Conservation (phyloP, 1,139 yeast genomes). For the Geotrichum citri-aurantii region DNA sequence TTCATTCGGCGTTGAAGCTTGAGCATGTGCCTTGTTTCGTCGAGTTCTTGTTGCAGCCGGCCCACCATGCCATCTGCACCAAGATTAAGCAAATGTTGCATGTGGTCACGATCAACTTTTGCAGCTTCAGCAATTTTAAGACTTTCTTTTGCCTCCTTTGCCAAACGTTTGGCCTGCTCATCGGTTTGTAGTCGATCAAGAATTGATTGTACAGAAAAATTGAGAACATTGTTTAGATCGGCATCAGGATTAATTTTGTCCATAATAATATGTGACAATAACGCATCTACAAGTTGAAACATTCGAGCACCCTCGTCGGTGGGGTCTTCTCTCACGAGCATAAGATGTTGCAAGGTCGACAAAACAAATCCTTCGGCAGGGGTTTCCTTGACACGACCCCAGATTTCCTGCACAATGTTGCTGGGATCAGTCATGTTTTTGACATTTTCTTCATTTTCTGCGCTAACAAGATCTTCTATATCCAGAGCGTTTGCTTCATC, state of each 20-base stretch:
- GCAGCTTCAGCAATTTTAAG: conserved; percentile 72
- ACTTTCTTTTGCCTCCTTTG: conserved; percentile 63
- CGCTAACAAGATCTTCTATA: conserved; percentile 54
- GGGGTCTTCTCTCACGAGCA: conserved; percentile 44
- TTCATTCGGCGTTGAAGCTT: conserved; percentile 62
- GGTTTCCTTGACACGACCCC: conserved; percentile 57
- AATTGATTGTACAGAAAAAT: conserved; percentile 75
- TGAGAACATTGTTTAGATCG: conserved; percentile 70
- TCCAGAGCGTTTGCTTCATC: conserved; percentile 65
- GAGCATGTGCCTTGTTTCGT: conserved; percentile 67
- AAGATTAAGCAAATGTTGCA: conserved; percentile 64
- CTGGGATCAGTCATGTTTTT: conserved; percentile 54
- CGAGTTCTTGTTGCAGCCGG: conserved; percentile 60
- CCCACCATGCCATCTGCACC: conserved; percentile 84
- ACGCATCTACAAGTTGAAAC: conserved; percentile 72
- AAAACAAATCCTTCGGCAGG: conserved; percentile 63
- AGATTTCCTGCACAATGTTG: conserved; percentile 52
- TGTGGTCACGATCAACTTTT: conserved; percentile 75
- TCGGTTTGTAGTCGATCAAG: conserved; percentile 78
- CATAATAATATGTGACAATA: conserved; percentile 74
- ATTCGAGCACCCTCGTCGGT: conserved; percentile 67
- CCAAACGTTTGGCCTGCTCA: conserved; percentile 78
- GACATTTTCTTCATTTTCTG: conserved; percentile 53
- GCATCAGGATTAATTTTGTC: conserved; percentile 44
- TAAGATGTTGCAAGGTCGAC: conserved; percentile 81